Evolutionary conservation across 192 early-diverging fungal genomes (phyloP).

Genomic region (Backusella parvicylindrica): DNA sequence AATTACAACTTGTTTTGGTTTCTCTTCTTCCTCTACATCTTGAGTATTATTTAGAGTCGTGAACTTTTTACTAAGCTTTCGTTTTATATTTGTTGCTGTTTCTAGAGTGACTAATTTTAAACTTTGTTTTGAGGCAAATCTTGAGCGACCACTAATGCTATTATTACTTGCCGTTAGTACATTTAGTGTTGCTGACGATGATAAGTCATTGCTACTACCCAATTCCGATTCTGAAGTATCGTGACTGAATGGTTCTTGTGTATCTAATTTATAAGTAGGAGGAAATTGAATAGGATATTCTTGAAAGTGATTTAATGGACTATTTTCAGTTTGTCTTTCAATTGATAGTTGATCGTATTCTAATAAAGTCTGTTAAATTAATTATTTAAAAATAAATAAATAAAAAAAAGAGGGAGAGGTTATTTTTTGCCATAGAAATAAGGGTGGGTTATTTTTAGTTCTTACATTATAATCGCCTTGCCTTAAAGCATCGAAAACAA

Average conservation of each 20-base stretch:
- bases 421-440: neutral
- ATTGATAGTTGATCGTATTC: constrained; percentile 40
- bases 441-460: neutral
- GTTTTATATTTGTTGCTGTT: neutral
- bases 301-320: constrained; percentile 44
- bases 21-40: neutral
- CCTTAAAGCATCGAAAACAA: constrained; percentile 45
- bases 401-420: neutral
- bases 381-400: too few relatives aligned
- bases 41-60: neutral
- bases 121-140: neutral
- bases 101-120: neutral
- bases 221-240: constrained; percentile 16
- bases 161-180: neutral
- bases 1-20: neutral
- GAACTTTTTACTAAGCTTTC: neutral
- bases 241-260: neutral
- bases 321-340: constrained; percentile 16
- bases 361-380: constrained; percentile 32
- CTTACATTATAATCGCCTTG: constrained; percentile 44
- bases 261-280: constrained; percentile 84
- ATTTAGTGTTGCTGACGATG: neutral
- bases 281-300: constrained; percentile 65
- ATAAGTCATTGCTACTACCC: neutral
- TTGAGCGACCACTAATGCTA: neutral